These are phyloP conservation scores for Nitzschia palea DNA, from an alignment of 108 stramenopile genomes.

Conservation along the genomic window DNA sequence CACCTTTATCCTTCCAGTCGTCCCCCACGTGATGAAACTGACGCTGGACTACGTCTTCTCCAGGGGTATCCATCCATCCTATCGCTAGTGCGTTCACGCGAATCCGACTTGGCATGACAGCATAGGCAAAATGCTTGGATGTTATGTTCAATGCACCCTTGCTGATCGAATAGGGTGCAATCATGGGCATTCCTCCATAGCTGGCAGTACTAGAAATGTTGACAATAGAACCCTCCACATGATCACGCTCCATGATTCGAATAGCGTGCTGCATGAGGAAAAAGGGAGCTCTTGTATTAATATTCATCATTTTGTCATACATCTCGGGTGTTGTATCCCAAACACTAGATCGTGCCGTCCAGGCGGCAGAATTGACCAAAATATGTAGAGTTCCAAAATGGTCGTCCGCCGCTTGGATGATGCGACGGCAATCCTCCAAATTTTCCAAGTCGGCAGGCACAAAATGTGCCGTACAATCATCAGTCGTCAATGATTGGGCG, in stretches of 20 bases:
- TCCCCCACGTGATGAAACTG: not conserved
- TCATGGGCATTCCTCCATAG: constrained; percentile 32
- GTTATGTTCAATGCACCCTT: constrained; percentile 28
- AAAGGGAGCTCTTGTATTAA: constrained; percentile 26
- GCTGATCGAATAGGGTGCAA: constrained; percentile 25
- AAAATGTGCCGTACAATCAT: constrained; percentile 10
- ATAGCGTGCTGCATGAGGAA: constrained; percentile 32
- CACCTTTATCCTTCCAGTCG: constrained; percentile 11
- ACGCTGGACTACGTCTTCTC: constrained; percentile 20
- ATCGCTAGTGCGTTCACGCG: constrained; percentile 29
- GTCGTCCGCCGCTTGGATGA: constrained; percentile 20
- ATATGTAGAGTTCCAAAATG: constrained; percentile 28
- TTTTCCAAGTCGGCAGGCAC: constrained; percentile 19
- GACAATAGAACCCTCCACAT: constrained; percentile 19
- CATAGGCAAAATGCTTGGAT: constrained; percentile 28
- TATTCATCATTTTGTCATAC: constrained; percentile 28
- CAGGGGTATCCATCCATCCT: constrained; percentile 35
- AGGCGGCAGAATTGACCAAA: constrained; percentile 29
- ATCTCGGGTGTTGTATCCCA: constrained; percentile 33
- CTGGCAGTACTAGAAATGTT: constrained; percentile 28
- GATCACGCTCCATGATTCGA: constrained; percentile 33
- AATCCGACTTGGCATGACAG: constrained; percentile 16
- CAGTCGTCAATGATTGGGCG: constrained; percentile 7
- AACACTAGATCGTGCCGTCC: constrained; percentile 20
- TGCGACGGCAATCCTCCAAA: constrained; percentile 15